phyloP scores from a whole-genome alignment of 805 yeast genomes.

The Starmerella bacillaris region DNA sequence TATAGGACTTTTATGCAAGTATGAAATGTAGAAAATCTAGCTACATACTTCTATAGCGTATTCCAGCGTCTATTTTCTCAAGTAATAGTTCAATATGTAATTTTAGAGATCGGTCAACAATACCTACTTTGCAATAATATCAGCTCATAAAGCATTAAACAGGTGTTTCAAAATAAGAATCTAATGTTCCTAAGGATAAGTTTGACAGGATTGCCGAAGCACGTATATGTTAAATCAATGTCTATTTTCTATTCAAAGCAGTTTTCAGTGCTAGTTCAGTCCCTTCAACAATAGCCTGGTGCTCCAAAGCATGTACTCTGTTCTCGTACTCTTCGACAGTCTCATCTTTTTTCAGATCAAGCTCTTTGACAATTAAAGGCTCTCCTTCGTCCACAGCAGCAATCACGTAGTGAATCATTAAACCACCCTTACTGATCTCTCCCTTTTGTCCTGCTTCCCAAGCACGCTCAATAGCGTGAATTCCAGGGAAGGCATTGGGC shows the following conservation, averaged over 20 bases:
- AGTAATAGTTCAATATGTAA: too few relatives aligned
- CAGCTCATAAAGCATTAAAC: too few relatives aligned
- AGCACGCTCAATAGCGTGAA: constrained; percentile 90
- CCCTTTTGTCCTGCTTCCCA: constrained; percentile 91
- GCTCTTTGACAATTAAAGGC: constrained; percentile 67
- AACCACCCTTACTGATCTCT: constrained; percentile 58
- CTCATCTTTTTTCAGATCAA: constrained; percentile 55
- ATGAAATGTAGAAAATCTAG: too few relatives aligned
- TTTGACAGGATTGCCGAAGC: too few relatives aligned
- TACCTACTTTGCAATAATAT: too few relatives aligned
- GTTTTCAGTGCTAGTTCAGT: constrained; percentile 42
- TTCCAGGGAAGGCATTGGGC: constrained; percentile 94
- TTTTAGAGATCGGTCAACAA: too few relatives aligned
- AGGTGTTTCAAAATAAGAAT: too few relatives aligned
- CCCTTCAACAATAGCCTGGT: constrained; percentile 85
- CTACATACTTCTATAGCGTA: too few relatives aligned
- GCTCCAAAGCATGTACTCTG: constrained; percentile 72
- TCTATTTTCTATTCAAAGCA: background rate
- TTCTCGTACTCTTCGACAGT: constrained; percentile 60
- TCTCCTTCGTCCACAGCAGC: constrained; percentile 89
- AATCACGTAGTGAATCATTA: constrained; percentile 94
- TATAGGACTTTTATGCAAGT: too few relatives aligned
- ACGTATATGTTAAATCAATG: too few relatives aligned
- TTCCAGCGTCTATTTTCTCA: too few relatives aligned
- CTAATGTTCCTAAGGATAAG: too few relatives aligned